Evolutionary conservation across 169 alveolate species (phyloP).

Genomic region (Eimeria maxima): DNA sequence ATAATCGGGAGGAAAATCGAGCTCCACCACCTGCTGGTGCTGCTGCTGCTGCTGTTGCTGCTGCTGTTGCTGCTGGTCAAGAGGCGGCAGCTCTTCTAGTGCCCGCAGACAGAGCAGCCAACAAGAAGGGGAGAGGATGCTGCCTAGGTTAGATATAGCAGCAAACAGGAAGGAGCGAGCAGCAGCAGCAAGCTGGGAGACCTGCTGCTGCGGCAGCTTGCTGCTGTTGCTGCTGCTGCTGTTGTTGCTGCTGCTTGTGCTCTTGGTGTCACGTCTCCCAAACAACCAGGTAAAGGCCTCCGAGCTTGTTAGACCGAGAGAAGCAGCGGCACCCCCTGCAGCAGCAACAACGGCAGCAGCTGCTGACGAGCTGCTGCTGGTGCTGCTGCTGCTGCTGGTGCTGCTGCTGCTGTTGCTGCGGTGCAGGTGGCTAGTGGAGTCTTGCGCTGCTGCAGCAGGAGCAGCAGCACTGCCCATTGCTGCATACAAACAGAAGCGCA

Average conservation of each 20-base stretch:
- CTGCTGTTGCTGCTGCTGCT: constrained; percentile 32
- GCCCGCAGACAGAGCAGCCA: constrained; percentile 56
- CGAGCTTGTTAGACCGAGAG: constrained; percentile 7
- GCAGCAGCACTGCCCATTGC: constrained; percentile 60
- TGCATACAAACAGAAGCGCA: constrained; percentile 25
- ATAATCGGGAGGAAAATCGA: background rate
- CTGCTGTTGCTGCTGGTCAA: background rate
- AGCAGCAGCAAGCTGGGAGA: background rate
- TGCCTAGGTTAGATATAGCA: constrained; percentile 2
- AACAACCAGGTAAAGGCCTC: constrained; percentile 41
- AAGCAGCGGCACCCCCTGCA: constrained; percentile 56
- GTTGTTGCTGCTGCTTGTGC: constrained; percentile 56
- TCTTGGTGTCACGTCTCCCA: constrained; percentile 7
- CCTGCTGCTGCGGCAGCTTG: too few species aligned
- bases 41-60: constrained; percentile 59
- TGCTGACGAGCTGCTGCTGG: background rate
- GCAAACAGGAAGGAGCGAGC: constrained; percentile 44
- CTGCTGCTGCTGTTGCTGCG: constrained; percentile 2
- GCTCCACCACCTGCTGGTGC: background rate
- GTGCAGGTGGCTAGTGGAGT: background rate
- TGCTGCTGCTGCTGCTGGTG: background rate
- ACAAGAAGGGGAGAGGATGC: constrained; percentile 6
- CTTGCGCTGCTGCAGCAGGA: constrained; percentile 28
- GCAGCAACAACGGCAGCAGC: constrained; percentile 53
- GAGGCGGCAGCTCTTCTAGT: constrained; percentile 42